Conservation (phyloP, 805 yeast genomes). For the Candida berthetii region DNA sequence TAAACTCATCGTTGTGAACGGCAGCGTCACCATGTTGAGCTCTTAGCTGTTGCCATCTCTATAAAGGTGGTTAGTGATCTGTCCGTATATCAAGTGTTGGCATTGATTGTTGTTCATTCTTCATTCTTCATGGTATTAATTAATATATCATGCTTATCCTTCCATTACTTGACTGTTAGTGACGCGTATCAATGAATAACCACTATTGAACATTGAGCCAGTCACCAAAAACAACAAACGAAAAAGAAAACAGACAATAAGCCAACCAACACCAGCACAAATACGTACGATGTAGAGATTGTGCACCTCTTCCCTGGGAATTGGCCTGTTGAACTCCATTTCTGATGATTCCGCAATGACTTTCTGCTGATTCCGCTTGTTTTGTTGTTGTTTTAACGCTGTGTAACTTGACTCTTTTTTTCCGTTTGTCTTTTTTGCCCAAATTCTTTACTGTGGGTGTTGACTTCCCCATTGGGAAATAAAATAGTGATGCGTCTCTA, state of each 20-base stretch:
- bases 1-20: conserved; percentile 49
- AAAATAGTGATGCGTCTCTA: not conserved
- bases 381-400: not conserved
- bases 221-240: no score
- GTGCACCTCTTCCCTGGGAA: conserved; percentile 21
- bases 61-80: not conserved
- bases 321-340: conserved; percentile 18
- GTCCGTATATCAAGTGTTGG: no score
- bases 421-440: not conserved
- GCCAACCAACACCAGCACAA: not conserved
- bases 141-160: no score
- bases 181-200: no score
- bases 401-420: not conserved
- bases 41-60: conserved; percentile 55
- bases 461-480: conserved; percentile 4
- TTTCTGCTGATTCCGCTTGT: not conserved
- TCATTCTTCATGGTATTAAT: no score
- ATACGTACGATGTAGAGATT: conserved; percentile 20
- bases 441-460: no score
- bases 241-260: no score
- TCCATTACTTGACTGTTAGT: no score
- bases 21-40: conserved; percentile 52
- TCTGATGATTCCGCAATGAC: not conserved
- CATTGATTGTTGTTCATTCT: no score
- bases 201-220: no score